Conservation (phyloP, 768 basidiomycete genomes). For the Russula virescens region DNA sequence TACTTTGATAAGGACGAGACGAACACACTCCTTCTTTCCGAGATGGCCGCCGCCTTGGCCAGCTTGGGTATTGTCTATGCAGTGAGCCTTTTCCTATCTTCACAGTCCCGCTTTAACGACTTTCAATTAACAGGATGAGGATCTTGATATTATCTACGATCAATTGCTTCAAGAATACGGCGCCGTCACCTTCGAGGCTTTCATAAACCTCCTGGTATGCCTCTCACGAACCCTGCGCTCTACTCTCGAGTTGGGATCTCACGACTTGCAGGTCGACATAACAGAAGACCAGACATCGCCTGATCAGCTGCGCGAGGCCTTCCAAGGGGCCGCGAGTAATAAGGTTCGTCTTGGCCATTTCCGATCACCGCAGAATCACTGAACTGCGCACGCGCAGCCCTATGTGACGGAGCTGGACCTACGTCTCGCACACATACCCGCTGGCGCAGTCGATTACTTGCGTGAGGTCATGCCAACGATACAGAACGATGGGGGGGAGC, state of each 20-base stretch:
- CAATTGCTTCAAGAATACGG: slow-evolving; percentile 78
- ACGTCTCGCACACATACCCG: slow-evolving; percentile 73
- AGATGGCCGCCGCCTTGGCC: slow-evolving; percentile 92
- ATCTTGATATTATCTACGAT: slow-evolving; percentile 77
- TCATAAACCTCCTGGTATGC: slow-evolving; percentile 82
- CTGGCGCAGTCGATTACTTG: slow-evolving; percentile 71
- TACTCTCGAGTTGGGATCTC: not conserved
- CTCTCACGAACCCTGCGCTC: slow-evolving; percentile 22
- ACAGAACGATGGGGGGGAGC: slow-evolving; percentile 49
- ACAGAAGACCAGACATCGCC: slow-evolving; percentile 93
- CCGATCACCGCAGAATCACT: not conserved
- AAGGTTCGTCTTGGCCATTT: slow-evolving; percentile 50
- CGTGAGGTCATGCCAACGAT: slow-evolving; percentile 70
- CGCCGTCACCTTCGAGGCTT: slow-evolving; percentile 88
- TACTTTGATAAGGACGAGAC: slow-evolving; percentile 94
- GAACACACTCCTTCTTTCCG: slow-evolving; percentile 77
- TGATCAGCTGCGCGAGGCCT: slow-evolving; percentile 88
- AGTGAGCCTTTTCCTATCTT: slow-evolving; percentile 35
- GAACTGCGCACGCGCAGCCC: slow-evolving; percentile 44
- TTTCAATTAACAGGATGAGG: slow-evolving; percentile 59
- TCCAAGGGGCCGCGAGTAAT: slow-evolving; percentile 84
- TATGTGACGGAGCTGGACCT: slow-evolving; percentile 94
- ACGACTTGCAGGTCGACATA: slow-evolving; percentile 69
- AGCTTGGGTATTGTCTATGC: slow-evolving; percentile 92
- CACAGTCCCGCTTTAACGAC: not conserved